Conservation (phyloP, 176 grass and related monocot genomes). For the Eleusine coracana region DNA sequence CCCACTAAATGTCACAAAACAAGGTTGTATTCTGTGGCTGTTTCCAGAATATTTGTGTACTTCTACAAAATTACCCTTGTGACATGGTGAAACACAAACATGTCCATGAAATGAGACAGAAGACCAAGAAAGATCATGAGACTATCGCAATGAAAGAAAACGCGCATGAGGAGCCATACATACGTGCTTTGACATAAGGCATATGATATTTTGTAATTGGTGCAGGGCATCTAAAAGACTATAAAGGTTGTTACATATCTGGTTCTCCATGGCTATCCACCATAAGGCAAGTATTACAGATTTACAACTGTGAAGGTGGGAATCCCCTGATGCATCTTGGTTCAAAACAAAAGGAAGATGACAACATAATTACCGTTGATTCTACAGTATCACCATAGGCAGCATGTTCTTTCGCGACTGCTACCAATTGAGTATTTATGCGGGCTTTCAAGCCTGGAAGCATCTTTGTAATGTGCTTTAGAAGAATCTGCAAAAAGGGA, state of each 20-base stretch:
- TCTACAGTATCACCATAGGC: conserved; percentile 83
- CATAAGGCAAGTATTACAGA: conserved; percentile 32
- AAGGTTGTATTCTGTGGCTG: neutral
- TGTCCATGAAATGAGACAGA: conserved; percentile 3
- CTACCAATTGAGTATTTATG: conserved; percentile 78
- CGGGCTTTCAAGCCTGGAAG: conserved; percentile 89
- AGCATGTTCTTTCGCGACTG: conserved; percentile 88
- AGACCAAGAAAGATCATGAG: conserved; percentile 12
- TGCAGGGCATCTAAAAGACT: conserved; percentile 25
- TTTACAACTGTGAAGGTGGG: conserved; percentile 5
- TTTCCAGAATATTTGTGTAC: neutral
- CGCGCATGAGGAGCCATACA: neutral
- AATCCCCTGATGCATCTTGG: no score
- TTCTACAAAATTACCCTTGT: neutral
- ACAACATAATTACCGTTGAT: conserved; percentile 60
- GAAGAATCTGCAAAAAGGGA: conserved; percentile 73
- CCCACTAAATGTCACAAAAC: neutral
- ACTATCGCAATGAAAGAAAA: conserved; percentile 1
- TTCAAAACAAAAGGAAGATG: neutral
- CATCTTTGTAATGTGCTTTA: conserved; percentile 80
- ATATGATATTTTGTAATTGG: neutral
- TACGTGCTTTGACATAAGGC: neutral
- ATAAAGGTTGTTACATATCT: neutral
- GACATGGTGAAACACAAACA: conserved; percentile 3
- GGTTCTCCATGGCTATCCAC: conserved; percentile 10